These are phyloP conservation scores for Cornus kousa DNA, from an alignment of 148 eudicot genomes.

Conservation along the genomic window DNA sequence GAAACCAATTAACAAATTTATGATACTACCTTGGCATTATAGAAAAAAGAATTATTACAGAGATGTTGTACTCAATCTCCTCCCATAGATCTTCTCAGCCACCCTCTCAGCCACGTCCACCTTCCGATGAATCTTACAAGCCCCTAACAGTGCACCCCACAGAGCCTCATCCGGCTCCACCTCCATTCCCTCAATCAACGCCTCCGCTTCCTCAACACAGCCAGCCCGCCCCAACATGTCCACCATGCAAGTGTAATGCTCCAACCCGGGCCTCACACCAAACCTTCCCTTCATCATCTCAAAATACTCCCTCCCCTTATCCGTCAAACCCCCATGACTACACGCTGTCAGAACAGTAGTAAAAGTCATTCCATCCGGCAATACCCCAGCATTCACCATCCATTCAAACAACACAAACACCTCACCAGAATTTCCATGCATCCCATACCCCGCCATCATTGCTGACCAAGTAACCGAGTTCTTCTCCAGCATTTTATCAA, in stretches of 20 bases:
- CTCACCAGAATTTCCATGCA: conserved; percentile 36
- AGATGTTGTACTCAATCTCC: too few relatives aligned
- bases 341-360: conserved; percentile 46
- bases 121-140: conserved; percentile 41
- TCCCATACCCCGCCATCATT: conserved; percentile 48
- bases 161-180: conserved; percentile 47
- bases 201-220: conserved; percentile 42
- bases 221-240: conserved; percentile 61
- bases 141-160: conserved; percentile 42
- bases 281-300: conserved; percentile 43
- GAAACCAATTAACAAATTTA: too few relatives aligned
- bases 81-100: conserved; percentile 23
- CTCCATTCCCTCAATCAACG: conserved; percentile 41
- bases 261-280: conserved; percentile 35
- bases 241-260: conserved; percentile 66
- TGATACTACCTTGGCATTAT: too few relatives aligned
- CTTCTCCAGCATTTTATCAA: conserved; percentile 41
- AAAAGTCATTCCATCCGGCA: conserved; percentile 39
- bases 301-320: conserved; percentile 46
- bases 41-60: too few relatives aligned
- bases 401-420: conserved; percentile 40
- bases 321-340: conserved; percentile 48
- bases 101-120: conserved; percentile 29
- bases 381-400: conserved; percentile 34
- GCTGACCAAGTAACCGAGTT: conserved; percentile 45